Base-by-base conservation (phyloP, 139 green algal genomes). In the Chlorella sp. region DNA sequence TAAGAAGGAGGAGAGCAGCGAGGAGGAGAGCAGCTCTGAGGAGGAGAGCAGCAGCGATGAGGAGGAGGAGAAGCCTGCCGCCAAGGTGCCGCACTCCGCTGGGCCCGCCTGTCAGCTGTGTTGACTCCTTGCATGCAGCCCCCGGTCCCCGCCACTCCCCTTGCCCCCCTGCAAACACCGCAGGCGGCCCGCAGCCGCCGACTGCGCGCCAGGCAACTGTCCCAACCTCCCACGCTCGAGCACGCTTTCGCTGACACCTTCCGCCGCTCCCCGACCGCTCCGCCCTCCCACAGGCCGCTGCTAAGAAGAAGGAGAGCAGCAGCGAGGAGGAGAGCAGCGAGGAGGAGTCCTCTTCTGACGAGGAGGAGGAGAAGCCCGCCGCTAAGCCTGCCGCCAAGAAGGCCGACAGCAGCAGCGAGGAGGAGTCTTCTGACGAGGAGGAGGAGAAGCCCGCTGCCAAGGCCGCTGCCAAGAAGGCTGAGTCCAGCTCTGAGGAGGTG, bases 241-340 rank as follows among this genome's bases (percentile, higher is more conserved):
- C 51, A 9, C 51, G 18, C 13, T 60, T 4, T 15, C 65, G n/a
- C n/a, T 41, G 9, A 28, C 30, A 0, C 65, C 36, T 32, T 0
- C 65, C 21, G 25, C 11, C 21, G 23, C n/a, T 9, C 38, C 36
- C 25, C 69, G 0, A 6, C 63, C 16, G 6, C 18, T n/a, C n/a
- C n/a, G 12, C 69, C 69, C 28, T 32, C 36, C 69, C 28, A 21
- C 69, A 75, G 69, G 69, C 69, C 36, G 69, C 69, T 36, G 69
- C 69, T 32, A 72, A 80, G 60, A 67, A 87, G 30, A 55, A 84
- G 64, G 79, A 84, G 41, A 73, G 60, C 73, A 65, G 47, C 47
- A 47, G 34, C 17, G 75, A 82, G 75, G 51, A 39, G 62, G 32
- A 84, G 57, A 70, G 64, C 64, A 70, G 64, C 64, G 64, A 70